A percentile compares a stretch with the other conserved stretches of the same genome.
These are phyloP conservation scores for Thraustochytrium striatum DNA, from an alignment of 352 stramenopile species.

Conservation along the genomic window DNA sequence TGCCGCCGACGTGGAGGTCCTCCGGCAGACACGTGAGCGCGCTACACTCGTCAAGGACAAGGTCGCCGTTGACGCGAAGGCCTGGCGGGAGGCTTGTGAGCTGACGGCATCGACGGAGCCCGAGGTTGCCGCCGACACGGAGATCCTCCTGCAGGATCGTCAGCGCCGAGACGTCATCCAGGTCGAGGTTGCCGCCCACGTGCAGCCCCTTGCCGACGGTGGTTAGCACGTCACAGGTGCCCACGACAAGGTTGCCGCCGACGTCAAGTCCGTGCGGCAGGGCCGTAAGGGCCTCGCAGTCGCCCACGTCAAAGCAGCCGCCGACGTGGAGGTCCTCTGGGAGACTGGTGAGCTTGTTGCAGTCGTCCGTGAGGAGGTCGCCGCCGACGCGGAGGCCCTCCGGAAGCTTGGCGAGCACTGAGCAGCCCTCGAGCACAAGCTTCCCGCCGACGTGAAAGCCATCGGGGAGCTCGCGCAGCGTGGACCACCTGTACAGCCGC, in stretches of 20 bases:
- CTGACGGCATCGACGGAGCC: too few relatives aligned
- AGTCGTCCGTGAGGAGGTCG: too few relatives aligned
- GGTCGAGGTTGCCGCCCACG: conserved; percentile 15
- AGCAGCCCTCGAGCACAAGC: too few relatives aligned
- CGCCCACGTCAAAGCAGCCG: conserved; percentile 19
- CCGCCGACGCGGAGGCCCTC: background rate
- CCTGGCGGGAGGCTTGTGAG: too few relatives aligned
- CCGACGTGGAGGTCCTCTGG: background rate
- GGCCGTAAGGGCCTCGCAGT: conserved; percentile 1
- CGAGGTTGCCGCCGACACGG: conserved; percentile 17
- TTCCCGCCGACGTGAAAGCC: too few relatives aligned
- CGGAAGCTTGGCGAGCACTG: background rate
- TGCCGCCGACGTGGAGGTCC: background rate
- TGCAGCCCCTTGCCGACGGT: background rate
- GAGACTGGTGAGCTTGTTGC: background rate
- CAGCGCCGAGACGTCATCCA: background rate
- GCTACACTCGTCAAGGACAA: too few relatives aligned
- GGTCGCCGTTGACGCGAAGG: too few relatives aligned
- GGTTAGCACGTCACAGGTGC: too few relatives aligned
- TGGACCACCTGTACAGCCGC: too few relatives aligned
- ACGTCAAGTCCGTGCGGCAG: too few relatives aligned
- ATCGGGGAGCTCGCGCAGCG: too few relatives aligned
- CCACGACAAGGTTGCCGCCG: too few relatives aligned
- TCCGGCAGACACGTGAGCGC: background rate
- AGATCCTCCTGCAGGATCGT: background rate